Conservation (phyloP, 73 alveolate genomes). For the Urostyla sp. region DNA sequence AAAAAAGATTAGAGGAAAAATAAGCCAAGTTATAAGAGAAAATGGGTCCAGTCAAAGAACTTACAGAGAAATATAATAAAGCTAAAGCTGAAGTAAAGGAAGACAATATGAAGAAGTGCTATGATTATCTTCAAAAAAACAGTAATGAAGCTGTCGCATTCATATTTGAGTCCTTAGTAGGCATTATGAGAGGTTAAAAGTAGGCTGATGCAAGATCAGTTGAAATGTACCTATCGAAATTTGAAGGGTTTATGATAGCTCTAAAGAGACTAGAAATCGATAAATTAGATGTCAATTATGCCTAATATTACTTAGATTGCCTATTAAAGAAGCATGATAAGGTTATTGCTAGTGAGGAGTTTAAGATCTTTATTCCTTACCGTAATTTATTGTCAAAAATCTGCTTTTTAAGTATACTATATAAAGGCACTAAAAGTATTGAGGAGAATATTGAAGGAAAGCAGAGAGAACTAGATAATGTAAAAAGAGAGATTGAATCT, state of each 20-base stretch:
- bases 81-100: conserved; percentile 21
- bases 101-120: conserved; percentile 7
- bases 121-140: background rate
- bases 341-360: background rate
- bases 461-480: conserved; percentile 3
- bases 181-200: conserved; percentile 24
- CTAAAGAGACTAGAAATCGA: conserved; percentile 18
- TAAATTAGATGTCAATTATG: conserved; percentile 7
- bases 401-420: conserved; percentile 4
- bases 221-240: conserved; percentile 25
- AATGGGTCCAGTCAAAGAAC: conserved; percentile 13
- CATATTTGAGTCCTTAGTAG: conserved; percentile 32
- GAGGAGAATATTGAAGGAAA: conserved; percentile 9
- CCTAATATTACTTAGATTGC: conserved; percentile 30
- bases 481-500: background rate
- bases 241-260: conserved; percentile 46
- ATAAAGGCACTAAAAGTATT: background rate
- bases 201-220: conserved; percentile 44
- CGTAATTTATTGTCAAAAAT: conserved; percentile 13
- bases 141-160: background rate
- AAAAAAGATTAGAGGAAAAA: background rate
- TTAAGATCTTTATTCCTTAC: conserved; percentile 4
- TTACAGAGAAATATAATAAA: background rate
- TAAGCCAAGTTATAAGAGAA: background rate
- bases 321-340: conserved; percentile 10